A percentile compares a stretch with the other conserved stretches of the same genome.
Evolutionary conservation across 75 land plant genomes (phyloP).

Genomic region (Pinus tabuliformis): DNA sequence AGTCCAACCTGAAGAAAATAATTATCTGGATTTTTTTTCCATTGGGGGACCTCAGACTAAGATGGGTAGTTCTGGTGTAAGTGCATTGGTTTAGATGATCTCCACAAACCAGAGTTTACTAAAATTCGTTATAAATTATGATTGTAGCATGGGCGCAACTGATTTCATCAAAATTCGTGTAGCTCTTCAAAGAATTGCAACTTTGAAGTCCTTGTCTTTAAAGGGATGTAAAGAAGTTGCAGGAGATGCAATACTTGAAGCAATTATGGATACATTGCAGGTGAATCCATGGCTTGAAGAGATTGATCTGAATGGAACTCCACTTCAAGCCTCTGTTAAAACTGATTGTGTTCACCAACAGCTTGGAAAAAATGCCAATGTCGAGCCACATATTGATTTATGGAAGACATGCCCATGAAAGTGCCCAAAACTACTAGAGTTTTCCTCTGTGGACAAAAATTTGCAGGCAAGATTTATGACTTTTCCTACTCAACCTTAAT

Average conservation of each 20-base stretch:
- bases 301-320: conserved; percentile 64
- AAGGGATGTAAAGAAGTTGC: conserved; percentile 63
- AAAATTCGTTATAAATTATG: conserved; percentile 46
- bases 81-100: conserved; percentile 44
- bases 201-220: conserved; percentile 44
- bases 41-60: conserved; percentile 57
- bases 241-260: conserved; percentile 47
- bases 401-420: conserved; percentile 46
- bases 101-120: conserved; percentile 51
- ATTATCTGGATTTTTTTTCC: conserved; percentile 38
- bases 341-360: conserved; percentile 49
- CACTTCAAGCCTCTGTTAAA: conserved; percentile 43
- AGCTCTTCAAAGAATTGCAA: conserved; percentile 53
- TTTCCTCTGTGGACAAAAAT: conserved; percentile 72
- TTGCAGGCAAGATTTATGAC: conserved; percentile 43
- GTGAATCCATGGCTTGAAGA: conserved; percentile 82
- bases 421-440: conserved; percentile 58
- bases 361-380: conserved; percentile 45
- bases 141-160: conserved; percentile 38
- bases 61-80: conserved; percentile 46
- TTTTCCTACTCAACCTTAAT: not conserved
- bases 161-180: conserved; percentile 51
- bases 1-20: conserved; percentile 60
- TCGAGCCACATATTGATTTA: conserved; percentile 29
- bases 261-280: conserved; percentile 53